Conservation (phyloP, 768 basidiomycete species). For the Hortiboletus campestris region DNA sequence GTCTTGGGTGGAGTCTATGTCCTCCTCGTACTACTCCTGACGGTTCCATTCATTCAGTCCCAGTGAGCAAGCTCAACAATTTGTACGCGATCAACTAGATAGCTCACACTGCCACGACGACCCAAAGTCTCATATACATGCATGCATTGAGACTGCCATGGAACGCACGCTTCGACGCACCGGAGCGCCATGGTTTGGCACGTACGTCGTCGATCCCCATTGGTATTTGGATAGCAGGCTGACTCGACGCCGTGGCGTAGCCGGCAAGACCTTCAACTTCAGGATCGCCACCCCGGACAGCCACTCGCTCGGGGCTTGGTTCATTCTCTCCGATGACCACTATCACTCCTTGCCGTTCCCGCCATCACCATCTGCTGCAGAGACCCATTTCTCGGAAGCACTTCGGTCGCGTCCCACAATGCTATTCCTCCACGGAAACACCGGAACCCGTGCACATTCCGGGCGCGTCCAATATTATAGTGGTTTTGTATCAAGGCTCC, state of each 20-base stretch:
- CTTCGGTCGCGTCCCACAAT: slow-evolving; percentile 64
- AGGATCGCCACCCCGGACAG: slow-evolving; percentile 73
- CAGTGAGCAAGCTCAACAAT: slow-evolving; percentile 46
- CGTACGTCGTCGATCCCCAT: slow-evolving; percentile 45
- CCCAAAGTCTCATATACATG: slow-evolving; percentile 54
- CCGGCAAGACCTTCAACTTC: slow-evolving; percentile 75
- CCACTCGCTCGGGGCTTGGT: slow-evolving; percentile 82
- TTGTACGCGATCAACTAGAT: slow-evolving; percentile 15
- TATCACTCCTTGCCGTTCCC: slow-evolving; percentile 50
- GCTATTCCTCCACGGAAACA: slow-evolving; percentile 94
- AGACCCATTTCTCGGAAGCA: slow-evolving; percentile 50
- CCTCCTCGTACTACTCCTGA: slow-evolving; percentile 48
- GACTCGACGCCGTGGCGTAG: slow-evolving; percentile 34
- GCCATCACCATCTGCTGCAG: slow-evolving; percentile 36
- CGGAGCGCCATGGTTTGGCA: slow-evolving; percentile 79
- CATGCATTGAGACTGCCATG: slow-evolving; percentile 65
- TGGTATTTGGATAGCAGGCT: not conserved
- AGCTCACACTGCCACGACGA: slow-evolving; percentile 20
- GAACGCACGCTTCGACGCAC: slow-evolving; percentile 59
- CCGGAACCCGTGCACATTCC: slow-evolving; percentile 68
- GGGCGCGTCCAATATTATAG: slow-evolving; percentile 70
- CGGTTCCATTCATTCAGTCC: slow-evolving; percentile 64
- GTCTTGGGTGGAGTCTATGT: slow-evolving; percentile 55
- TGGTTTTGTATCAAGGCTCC: slow-evolving; percentile 61
- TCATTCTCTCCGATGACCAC: slow-evolving; percentile 64